phyloP scores from a whole-genome alignment of 176 grass and related monocot genomes.

The Carex scoparia region DNA sequence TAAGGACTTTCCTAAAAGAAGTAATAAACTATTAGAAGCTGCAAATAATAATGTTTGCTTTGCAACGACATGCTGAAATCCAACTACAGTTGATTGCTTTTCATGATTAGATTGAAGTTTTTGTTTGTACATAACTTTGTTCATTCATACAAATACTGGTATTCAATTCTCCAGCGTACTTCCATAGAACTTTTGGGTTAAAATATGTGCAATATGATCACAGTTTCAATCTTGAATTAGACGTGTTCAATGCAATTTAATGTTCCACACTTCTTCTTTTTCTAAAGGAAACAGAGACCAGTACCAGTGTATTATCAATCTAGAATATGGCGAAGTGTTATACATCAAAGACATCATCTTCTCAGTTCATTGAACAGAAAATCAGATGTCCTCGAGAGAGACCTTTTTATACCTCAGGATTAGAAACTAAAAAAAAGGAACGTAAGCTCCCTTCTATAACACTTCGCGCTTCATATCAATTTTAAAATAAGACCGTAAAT shows the following conservation, averaged over 20 bases:
- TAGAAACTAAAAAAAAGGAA: background rate
- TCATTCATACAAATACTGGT: background rate
- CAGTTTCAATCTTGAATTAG: background rate
- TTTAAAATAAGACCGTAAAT: background rate
- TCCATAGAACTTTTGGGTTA: background rate
- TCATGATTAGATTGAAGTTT: background rate
- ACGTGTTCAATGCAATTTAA: background rate
- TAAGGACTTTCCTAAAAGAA: background rate
- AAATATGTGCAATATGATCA: background rate
- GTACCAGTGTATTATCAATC: background rate
- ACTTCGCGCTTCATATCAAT: background rate
- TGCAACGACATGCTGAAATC: background rate
- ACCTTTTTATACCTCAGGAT: background rate
- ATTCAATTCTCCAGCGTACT: background rate
- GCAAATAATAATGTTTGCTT: background rate
- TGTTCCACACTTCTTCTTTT: background rate
- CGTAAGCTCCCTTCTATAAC: background rate
- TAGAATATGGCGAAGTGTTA: background rate
- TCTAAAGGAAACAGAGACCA: background rate
- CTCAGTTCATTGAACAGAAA: background rate
- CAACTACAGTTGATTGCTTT: background rate
- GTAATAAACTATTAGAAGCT: background rate
- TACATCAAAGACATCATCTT: background rate
- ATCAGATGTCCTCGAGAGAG: background rate
- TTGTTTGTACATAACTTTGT: background rate